phyloP scores from a whole-genome alignment of 306 rosid genomes.

The Medicago truncatula region MtrunA17r5.0-ANR NC_053044.1:31314001-31314500 shows the following conservation, averaged over 20 bases:
- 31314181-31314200: conserved; percentile 3
- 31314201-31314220: conserved; percentile 24
- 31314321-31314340: conserved; percentile 95
- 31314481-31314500: conserved; percentile 8
- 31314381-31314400: conserved; percentile 94
- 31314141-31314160: conserved; percentile 8
- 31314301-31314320: conserved; percentile 48
- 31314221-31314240: not conserved
- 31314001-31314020: not conserved
- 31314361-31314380: conserved; percentile 87
- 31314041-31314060: conserved; percentile 8
- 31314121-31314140: conserved; percentile 29
- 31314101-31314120: not conserved
- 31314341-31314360: conserved; percentile 92
- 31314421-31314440: conserved; percentile 29
- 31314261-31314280: conserved; percentile 4
- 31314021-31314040: not conserved
- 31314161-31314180: conserved; percentile 14
- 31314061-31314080: not conserved
- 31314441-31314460: conserved; percentile 36
- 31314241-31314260: conserved; percentile 1
- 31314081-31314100: too few relatives aligned
- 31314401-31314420: conserved; percentile 24
- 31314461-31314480: conserved; percentile 35
- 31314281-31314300: conserved; percentile 9